Percentiles rank a stretch among this genome's conserved stretches.
Conservation (phyloP, 306 rosid species). For the Argentina anserina region DNA sequence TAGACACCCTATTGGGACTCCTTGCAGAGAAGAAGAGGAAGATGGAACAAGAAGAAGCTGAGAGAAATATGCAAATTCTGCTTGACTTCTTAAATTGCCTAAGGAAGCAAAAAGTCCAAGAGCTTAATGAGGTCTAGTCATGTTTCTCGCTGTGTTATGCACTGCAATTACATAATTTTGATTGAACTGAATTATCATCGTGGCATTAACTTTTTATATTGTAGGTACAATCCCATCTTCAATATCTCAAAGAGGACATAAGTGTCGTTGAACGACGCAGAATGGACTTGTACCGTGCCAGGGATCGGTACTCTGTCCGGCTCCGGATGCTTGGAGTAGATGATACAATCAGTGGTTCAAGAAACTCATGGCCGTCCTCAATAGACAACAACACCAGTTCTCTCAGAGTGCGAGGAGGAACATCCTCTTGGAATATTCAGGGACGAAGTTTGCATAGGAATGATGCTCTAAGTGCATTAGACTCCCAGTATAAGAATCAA, state of each 20-base stretch:
- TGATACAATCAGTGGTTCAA: constrained; percentile 43
- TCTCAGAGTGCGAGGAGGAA: constrained; percentile 49
- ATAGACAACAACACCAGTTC: constrained; percentile 56
- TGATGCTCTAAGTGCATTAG: constrained; percentile 69
- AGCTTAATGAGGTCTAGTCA: constrained; percentile 70
- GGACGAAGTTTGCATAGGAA: constrained; percentile 56
- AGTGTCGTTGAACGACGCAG: constrained; percentile 81
- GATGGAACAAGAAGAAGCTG: constrained; percentile 98
- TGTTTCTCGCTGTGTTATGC: neutral
- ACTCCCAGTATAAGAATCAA: constrained; percentile 57
- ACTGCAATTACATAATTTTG: neutral
- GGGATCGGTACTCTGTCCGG: constrained; percentile 61
- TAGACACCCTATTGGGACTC: constrained; percentile 69
- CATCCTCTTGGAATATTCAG: constrained; percentile 57
- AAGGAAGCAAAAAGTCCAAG: constrained; percentile 79
- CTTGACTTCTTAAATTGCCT: constrained; percentile 82
- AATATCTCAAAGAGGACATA: constrained; percentile 85
- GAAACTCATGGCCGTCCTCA: constrained; percentile 66
- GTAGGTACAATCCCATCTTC: constrained; percentile 90
- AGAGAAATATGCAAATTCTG: constrained; percentile 91
- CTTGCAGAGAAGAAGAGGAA: constrained; percentile 89
- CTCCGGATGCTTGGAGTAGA: constrained; percentile 68
- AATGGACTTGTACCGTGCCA: constrained; percentile 72
- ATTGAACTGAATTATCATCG: neutral
- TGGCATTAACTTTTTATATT: constrained; percentile 10